These are phyloP conservation scores for Aspergillus puulaauensis DNA, from an alignment of 2,329 filamentous ascomycete species.

Conservation along the genomic window DNA sequence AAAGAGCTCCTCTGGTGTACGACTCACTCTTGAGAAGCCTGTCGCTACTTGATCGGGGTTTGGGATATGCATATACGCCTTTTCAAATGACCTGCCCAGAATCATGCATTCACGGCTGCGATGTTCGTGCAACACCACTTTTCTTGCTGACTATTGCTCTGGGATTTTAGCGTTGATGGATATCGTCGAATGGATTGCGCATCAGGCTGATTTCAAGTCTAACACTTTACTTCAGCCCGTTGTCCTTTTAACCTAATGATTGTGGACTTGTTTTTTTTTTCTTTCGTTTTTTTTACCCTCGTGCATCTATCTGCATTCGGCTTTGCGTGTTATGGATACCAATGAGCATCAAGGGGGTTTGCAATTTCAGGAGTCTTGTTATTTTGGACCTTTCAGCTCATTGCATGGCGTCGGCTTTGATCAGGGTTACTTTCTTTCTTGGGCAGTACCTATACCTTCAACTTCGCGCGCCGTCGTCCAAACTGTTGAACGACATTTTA, in stretches of 20 bases:
- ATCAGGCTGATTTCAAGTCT: slow-evolving; percentile 17
- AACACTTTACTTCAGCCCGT: slow-evolving; percentile 9
- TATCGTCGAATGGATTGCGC: slow-evolving; percentile 19
- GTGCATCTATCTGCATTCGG: slow-evolving; percentile 26
- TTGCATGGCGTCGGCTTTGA: slow-evolving; percentile 28
- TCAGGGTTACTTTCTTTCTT: slow-evolving; percentile 9
- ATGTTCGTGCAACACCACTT: slow-evolving; percentile 13
- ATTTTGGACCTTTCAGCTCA: slow-evolving; percentile 21
- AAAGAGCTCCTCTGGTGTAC: neutral
- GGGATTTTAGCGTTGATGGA: slow-evolving; percentile 14
- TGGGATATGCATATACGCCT: neutral
- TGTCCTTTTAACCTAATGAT: slow-evolving; percentile 1
- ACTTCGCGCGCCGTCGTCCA: neutral
- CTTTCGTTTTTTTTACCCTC: slow-evolving; percentile 10
- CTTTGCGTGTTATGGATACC: slow-evolving; percentile 26
- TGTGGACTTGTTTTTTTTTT: slow-evolving; percentile 2
- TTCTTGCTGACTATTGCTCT: slow-evolving; percentile 17
- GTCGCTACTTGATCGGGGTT: neutral
- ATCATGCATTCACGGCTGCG: slow-evolving; percentile 1
- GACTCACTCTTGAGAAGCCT: neutral
- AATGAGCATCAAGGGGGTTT: slow-evolving; percentile 24
- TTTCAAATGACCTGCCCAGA: neutral
- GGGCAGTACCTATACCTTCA: slow-evolving; percentile 11
- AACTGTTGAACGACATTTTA: neutral
- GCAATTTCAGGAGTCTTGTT: slow-evolving; percentile 23